Conservation (phyloP, 2,329 filamentous ascomycete species). For the Exophiala aquamarina region DNA sequence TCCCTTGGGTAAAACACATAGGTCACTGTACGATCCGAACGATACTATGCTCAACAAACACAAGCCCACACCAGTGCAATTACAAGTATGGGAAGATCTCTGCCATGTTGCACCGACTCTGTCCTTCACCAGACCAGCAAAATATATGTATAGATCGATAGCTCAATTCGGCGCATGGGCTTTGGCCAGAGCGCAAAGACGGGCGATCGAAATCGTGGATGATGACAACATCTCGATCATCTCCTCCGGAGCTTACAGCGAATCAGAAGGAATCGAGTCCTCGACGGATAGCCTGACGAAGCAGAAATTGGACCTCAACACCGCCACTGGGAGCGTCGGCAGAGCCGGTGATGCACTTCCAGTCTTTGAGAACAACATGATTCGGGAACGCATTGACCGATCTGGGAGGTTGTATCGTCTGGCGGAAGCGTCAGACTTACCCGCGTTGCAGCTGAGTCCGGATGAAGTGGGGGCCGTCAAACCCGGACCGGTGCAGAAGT, state of each 20-base stretch:
- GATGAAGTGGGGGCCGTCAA: conserved; percentile 77
- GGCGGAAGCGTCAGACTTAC: conserved; percentile 62
- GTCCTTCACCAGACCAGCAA: conserved; percentile 94
- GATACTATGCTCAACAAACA: conserved; percentile 60
- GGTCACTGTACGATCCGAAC: conserved; percentile 63
- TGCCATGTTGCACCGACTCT: conserved; percentile 90
- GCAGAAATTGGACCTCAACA: conserved; percentile 26
- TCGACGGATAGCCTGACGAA: conserved; percentile 19
- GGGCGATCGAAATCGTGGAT: conserved; percentile 75
- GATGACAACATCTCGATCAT: conserved; percentile 76
- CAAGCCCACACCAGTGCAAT: conserved; percentile 82
- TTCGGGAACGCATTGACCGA: conserved; percentile 79
- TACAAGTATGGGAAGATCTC: conserved; percentile 94
- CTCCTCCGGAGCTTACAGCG: conserved; percentile 56
- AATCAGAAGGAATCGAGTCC: conserved; percentile 25
- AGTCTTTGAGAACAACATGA: conserved; percentile 80
- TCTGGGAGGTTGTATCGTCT: conserved; percentile 74
- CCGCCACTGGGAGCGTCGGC: conserved; percentile 58
- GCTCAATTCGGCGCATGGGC: conserved; percentile 94
- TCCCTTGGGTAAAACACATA: conserved; percentile 62
- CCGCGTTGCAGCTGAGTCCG: conserved; percentile 63
- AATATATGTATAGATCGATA: conserved; percentile 90
- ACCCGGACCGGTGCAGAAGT: conserved; percentile 74
- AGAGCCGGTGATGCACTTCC: conserved; percentile 83
- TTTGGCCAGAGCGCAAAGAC: conserved; percentile 76